Conservation (phyloP, 345 rosid genomes). For the Murraya paniculata region DNA sequence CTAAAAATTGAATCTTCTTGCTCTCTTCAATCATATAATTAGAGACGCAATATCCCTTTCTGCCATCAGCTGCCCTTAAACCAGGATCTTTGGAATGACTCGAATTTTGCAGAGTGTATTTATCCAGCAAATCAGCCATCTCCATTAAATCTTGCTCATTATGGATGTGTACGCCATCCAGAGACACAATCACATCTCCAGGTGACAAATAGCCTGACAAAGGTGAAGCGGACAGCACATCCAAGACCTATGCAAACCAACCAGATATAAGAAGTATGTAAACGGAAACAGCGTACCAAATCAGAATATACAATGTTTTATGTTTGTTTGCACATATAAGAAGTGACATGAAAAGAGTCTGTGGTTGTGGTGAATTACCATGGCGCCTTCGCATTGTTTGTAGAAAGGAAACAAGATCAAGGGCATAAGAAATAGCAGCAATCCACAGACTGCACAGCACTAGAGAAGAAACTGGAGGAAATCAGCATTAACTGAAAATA, state of each 20-base stretch:
- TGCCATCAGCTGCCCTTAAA: constrained; percentile 24
- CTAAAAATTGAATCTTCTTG: constrained; percentile 28
- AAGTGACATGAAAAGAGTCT: not conserved
- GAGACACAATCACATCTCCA: constrained; percentile 63
- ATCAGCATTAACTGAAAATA: not conserved
- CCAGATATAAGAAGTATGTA: not conserved
- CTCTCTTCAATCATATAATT: constrained; percentile 46
- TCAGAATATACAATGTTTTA: not conserved
- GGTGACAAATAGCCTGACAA: constrained; percentile 73
- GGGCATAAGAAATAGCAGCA: constrained; percentile 56
- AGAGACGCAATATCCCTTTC: constrained; percentile 81
- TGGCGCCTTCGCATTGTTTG: constrained; percentile 51
- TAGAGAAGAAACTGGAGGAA: constrained; percentile 19
- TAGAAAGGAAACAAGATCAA: constrained; percentile 57
- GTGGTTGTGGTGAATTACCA: constrained; percentile 31
- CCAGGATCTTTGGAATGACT: constrained; percentile 34
- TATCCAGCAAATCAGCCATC: constrained; percentile 39
- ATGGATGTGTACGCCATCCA: constrained; percentile 62
- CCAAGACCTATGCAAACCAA: constrained; percentile 52
- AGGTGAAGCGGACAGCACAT: constrained; percentile 59
- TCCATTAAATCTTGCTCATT: constrained; percentile 65
- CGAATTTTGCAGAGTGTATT: constrained; percentile 31
- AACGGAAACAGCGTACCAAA: not conserved
- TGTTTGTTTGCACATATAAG: no score
- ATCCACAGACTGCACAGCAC: constrained; percentile 70